phyloP scores from a whole-genome alignment of 1,284 basidiomycete genomes.

The Tilletiopsis washingtonensis region DNA sequence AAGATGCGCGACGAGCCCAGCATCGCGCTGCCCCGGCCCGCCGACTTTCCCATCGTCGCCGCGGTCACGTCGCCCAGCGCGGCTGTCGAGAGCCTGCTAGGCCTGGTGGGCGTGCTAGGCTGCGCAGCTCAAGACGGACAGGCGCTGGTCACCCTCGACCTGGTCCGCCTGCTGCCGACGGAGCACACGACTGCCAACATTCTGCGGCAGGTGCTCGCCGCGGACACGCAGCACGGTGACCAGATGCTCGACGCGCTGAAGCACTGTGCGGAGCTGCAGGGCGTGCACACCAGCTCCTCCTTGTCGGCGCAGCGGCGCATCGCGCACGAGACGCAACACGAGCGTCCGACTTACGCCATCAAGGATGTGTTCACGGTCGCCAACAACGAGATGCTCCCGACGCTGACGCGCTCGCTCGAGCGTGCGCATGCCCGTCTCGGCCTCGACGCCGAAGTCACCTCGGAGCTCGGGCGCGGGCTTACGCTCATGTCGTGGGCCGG shows the following conservation, averaged over 20 bases:
- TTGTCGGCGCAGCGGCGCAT: constrained; percentile 2
- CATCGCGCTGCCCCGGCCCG: background rate
- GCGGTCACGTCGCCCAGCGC: constrained; percentile 25
- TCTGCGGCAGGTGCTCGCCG: constrained; percentile 18
- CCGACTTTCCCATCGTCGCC: constrained; percentile 19
- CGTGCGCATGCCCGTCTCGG: constrained; percentile 13
- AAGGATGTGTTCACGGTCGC: constrained; percentile 21
- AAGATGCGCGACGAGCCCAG: background rate
- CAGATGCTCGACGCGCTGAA: background rate
- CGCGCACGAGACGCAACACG: background rate
- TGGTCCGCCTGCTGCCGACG: constrained; percentile 19
- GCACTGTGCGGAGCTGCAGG: background rate
- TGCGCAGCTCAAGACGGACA: background rate
- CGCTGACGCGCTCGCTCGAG: constrained; percentile 12
- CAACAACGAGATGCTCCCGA: constrained; percentile 15
- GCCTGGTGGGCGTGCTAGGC: constrained; percentile 12
- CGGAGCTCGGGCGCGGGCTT: constrained; percentile 18
- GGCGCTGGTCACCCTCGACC: constrained; percentile 16
- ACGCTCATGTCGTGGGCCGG: constrained; percentile 19
- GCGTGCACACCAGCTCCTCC: background rate
- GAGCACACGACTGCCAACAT: constrained; percentile 23
- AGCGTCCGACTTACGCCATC: background rate
- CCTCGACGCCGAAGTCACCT: background rate
- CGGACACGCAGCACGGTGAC: background rate
- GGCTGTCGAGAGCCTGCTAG: constrained; percentile 20